These are phyloP conservation scores for Incumbomyces delicatus DNA, from an alignment of 2,329 filamentous ascomycete genomes.

Conservation along the genomic window DNA sequence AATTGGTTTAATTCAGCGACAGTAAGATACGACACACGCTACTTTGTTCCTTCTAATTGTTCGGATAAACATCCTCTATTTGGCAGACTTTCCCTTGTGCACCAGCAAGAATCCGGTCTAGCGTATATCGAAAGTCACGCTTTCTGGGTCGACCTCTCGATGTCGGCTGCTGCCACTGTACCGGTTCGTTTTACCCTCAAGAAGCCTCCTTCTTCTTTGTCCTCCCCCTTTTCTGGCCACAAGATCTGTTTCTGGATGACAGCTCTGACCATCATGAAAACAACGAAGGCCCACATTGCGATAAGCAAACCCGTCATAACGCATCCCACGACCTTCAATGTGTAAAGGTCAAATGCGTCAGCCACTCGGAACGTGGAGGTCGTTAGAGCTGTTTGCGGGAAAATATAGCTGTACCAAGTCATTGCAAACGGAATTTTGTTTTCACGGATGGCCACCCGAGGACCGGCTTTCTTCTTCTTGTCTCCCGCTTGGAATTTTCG, in stretches of 20 bases:
- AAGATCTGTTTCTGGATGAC: constrained; percentile 58
- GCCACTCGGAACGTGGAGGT: constrained; percentile 66
- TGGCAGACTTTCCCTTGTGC: too few relatives aligned
- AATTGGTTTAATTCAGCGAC: too few relatives aligned
- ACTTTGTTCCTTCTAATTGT: too few relatives aligned
- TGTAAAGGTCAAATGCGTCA: constrained; percentile 47
- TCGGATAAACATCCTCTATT: too few relatives aligned
- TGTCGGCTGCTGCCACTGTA: too few relatives aligned
- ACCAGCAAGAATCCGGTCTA: too few relatives aligned
- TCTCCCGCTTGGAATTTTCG: not conserved
- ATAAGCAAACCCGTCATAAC: constrained; percentile 58
- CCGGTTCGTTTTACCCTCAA: too few relatives aligned
- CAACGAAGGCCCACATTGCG: constrained; percentile 58
- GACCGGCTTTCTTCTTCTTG: not conserved
- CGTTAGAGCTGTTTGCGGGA: constrained; percentile 65
- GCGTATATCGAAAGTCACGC: too few relatives aligned
- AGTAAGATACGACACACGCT: too few relatives aligned
- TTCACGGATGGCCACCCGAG: not conserved
- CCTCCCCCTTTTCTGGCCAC: constrained; percentile 64
- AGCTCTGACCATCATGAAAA: constrained; percentile 60
- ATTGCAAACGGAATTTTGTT: constrained; percentile 63
- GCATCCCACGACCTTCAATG: constrained; percentile 58
- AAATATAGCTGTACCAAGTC: constrained; percentile 78
- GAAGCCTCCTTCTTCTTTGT: constrained; percentile 53
- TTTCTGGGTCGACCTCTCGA: too few relatives aligned